Conservation (phyloP, 768 basidiomycete species). For the Hydnomerulius pinastri region DNA sequence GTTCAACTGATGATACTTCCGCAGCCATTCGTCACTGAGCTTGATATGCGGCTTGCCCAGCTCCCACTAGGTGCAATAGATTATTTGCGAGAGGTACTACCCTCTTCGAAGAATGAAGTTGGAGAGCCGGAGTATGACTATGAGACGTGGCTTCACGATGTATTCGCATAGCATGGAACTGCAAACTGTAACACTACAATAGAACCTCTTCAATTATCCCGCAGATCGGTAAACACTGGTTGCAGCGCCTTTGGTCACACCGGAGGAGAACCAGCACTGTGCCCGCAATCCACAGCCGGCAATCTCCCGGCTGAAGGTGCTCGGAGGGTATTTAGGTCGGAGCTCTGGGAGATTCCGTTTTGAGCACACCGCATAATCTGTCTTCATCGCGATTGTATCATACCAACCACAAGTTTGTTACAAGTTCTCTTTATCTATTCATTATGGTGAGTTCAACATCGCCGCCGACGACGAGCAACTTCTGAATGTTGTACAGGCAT, state of each 20-base stretch:
- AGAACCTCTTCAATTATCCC: no score
- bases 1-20: constrained; percentile 8
- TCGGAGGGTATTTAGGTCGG: not conserved
- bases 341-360: not conserved
- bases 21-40: constrained; percentile 90
- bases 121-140: constrained; percentile 79
- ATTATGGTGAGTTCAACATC: constrained; percentile 27
- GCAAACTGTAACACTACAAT: not conserved
- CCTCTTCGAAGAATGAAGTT: constrained; percentile 48
- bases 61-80: constrained; percentile 75
- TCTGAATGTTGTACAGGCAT: constrained; percentile 21
- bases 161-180: constrained; percentile 55
- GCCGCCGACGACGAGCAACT: not conserved
- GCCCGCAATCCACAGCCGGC: not conserved
- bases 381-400: not conserved
- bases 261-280: no score
- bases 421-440: no score
- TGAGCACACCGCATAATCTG: not conserved
- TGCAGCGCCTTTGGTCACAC: no score
- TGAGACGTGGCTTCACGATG: constrained; percentile 78
- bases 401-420: not conserved
- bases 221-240: no score
- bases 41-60: constrained; percentile 84
- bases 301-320: not conserved
- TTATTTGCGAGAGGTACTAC: constrained; percentile 85